These are phyloP conservation scores for Xenosphaeropsis pyriputrescens DNA, from an alignment of 2,329 filamentous ascomycete genomes.

Conservation along the genomic window DNA sequence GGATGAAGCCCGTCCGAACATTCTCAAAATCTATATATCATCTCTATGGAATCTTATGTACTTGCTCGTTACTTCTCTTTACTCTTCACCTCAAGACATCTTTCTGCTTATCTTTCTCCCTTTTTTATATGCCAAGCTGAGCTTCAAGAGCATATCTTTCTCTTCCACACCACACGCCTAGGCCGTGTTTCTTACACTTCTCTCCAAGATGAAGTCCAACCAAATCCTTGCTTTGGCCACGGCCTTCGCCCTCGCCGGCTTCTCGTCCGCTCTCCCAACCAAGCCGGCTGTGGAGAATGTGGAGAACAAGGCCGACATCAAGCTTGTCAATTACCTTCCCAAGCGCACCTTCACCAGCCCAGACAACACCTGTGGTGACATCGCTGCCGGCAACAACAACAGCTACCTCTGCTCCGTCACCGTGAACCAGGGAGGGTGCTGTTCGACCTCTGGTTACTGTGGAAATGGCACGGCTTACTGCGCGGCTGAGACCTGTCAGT, in stretches of 20 bases:
- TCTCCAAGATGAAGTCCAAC: too few relatives aligned
- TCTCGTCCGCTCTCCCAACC: not conserved
- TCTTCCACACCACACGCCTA: too few relatives aligned
- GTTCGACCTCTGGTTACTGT: slow-evolving; percentile 11
- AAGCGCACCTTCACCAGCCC: not conserved
- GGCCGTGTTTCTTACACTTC: too few relatives aligned
- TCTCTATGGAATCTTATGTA: too few relatives aligned
- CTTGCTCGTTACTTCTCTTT: too few relatives aligned
- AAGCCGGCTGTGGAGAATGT: not conserved
- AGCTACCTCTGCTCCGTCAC: not conserved
- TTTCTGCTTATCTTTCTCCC: too few relatives aligned
- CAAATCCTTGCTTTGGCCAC: not conserved
- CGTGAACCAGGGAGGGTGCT: not conserved
- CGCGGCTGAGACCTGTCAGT: slow-evolving; percentile 10
- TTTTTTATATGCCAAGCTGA: too few relatives aligned
- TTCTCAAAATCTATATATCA: too few relatives aligned
- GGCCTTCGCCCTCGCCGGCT: not conserved
- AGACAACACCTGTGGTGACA: not conserved
- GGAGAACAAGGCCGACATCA: not conserved
- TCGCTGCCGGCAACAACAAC: not conserved
- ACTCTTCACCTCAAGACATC: too few relatives aligned
- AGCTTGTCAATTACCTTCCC: not conserved
- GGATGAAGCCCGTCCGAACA: too few relatives aligned
- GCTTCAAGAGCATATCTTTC: too few relatives aligned
- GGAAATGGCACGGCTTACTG: slow-evolving; percentile 13